These are phyloP conservation scores for Gamsiella multidivaricata DNA, from an alignment of 192 early-diverging fungal genomes.

Conservation along the genomic window DNA sequence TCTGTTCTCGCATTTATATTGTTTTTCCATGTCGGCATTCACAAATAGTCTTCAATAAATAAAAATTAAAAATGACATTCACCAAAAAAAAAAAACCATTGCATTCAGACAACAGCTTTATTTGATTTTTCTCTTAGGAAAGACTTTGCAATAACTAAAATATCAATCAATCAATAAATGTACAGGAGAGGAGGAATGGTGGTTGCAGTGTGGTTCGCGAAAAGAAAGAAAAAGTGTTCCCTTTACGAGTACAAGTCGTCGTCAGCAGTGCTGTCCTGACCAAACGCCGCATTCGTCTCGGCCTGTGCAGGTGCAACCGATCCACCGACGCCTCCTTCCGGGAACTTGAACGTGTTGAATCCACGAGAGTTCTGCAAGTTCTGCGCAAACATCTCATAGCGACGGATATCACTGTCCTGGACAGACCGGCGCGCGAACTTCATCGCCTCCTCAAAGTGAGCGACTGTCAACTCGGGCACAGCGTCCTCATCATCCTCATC, in stretches of 20 bases:
- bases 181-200: no score
- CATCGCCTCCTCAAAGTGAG: constrained; percentile 99
- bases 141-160: no score
- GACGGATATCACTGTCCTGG: constrained; percentile 95
- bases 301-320: constrained; percentile 43
- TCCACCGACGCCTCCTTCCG: constrained; percentile 70
- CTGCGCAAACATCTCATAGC: constrained; percentile 99
- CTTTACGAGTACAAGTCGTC: constrained; percentile 87
- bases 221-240: no score
- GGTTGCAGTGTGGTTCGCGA: no score
- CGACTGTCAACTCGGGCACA: constrained; percentile 91
- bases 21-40: not conserved
- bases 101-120: no score
- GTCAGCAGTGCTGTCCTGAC: constrained; percentile 70
- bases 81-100: no score
- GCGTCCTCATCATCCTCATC: constrained; percentile 85
- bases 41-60: no score
- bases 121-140: no score
- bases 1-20: no score
- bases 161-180: no score
- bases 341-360: constrained; percentile 98
- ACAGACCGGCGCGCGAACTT: constrained; percentile 95
- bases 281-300: constrained; percentile 65
- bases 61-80: no score
- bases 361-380: constrained; percentile 97